These are phyloP conservation scores for Nyctanthes arbortristis DNA, from an alignment of 257 asterid genomes.

Conservation along the genomic window DNA sequence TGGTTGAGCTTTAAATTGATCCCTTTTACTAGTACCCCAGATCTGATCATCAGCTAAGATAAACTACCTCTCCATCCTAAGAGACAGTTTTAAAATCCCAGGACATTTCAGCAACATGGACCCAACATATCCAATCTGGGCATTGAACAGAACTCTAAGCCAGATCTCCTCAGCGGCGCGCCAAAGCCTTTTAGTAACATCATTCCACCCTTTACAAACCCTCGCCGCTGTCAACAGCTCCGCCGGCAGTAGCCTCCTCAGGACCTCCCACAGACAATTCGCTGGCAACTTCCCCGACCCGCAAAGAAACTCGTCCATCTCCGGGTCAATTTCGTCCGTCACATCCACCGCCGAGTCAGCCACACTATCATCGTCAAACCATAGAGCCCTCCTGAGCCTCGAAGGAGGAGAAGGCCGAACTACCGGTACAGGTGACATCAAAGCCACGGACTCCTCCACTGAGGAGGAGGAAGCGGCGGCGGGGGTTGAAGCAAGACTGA, in stretches of 20 bases:
- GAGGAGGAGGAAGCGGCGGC: constrained; percentile 35
- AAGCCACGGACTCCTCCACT: constrained; percentile 22
- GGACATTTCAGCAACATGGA: constrained; percentile 87
- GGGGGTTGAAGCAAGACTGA: constrained; percentile 35
- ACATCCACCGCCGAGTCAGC: constrained; percentile 43
- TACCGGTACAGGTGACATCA: constrained; percentile 13
- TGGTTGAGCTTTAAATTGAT: constrained; percentile 17
- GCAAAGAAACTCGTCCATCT: constrained; percentile 43
- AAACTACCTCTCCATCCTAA: constrained; percentile 80
- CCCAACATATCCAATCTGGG: constrained; percentile 84
- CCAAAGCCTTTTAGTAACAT: constrained; percentile 70
- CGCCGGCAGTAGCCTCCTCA: constrained; percentile 79
- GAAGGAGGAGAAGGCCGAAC: constrained; percentile 33
- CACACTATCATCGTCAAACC: constrained; percentile 61
- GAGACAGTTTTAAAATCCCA: constrained; percentile 66
- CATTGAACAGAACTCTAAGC: constrained; percentile 70
- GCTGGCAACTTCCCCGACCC: constrained; percentile 55
- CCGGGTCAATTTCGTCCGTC: neutral
- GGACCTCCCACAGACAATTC: constrained; percentile 78
- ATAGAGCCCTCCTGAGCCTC: constrained; percentile 68
- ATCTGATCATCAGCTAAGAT: constrained; percentile 27
- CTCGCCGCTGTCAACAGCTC: constrained; percentile 69
- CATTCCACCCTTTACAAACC: constrained; percentile 90
- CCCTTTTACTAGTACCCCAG: constrained; percentile 28
- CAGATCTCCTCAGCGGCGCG: constrained; percentile 85